Evolutionary conservation across 768 basidiomycete species (phyloP).

Genomic region (Psilocybe subaeruginosa): DNA sequence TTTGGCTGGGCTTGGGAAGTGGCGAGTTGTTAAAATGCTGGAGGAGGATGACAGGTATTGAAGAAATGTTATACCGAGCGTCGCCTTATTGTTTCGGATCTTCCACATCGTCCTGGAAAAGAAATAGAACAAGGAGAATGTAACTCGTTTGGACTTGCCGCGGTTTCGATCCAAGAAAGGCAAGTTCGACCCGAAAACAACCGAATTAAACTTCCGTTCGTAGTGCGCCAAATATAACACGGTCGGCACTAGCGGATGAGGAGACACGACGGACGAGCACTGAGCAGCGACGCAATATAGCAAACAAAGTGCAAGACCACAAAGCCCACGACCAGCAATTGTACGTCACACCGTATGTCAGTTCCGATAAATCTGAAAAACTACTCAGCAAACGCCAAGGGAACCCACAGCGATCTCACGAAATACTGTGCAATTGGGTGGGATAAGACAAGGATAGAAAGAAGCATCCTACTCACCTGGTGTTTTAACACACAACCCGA

Average conservation of each 20-base stretch:
- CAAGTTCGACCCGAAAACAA: background rate
- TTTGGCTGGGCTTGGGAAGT: background rate
- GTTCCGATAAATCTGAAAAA: background rate
- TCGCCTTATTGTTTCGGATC: background rate
- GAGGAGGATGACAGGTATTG: background rate
- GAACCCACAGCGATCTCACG: background rate
- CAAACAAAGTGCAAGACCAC: background rate
- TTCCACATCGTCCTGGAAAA: background rate
- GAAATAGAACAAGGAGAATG: background rate
- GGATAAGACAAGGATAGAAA: conserved; percentile 3
- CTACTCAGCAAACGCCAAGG: conserved; percentile 1
- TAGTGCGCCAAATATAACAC: conserved; percentile 1
- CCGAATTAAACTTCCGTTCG: conserved; percentile 1
- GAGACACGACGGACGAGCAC: background rate
- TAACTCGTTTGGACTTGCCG: background rate
- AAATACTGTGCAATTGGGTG: background rate
- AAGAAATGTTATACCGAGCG: background rate
- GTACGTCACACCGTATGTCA: background rate
- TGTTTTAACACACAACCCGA: background rate
- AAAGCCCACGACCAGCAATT: no score
- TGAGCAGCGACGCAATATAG: background rate
- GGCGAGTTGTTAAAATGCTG: background rate
- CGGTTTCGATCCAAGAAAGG: background rate
- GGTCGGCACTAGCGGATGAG: background rate
- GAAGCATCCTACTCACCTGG: background rate